phyloP scores from a whole-genome alignment of 1,284 basidiomycete genomes.

The Ustilago vetiveriae region DNA sequence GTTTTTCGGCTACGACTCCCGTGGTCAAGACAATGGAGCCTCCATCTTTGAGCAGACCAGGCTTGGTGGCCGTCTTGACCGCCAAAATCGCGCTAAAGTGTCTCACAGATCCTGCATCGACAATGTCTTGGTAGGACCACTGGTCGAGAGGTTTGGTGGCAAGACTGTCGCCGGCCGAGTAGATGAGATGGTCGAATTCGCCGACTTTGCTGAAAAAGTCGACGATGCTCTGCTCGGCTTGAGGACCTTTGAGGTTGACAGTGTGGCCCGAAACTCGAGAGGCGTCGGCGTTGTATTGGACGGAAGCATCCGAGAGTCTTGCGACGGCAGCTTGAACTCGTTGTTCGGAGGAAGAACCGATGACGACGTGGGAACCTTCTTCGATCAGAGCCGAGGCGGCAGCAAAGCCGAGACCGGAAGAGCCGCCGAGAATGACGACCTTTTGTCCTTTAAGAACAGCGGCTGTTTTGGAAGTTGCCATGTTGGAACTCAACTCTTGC shows the following conservation, averaged over 20 bases:
- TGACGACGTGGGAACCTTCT: slow-evolving; percentile 41
- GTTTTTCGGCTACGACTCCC: slow-evolving; percentile 29
- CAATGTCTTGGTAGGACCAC: slow-evolving; percentile 22
- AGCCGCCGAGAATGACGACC: slow-evolving; percentile 46
- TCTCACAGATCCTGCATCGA: slow-evolving; percentile 20
- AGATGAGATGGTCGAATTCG: slow-evolving; percentile 40
- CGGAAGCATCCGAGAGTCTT: slow-evolving; percentile 21
- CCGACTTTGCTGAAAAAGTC: slow-evolving; percentile 37
- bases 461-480: slow-evolving; percentile 20
- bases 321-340: slow-evolving; percentile 25
- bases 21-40: slow-evolving; percentile 37
- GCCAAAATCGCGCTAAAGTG: slow-evolving; percentile 33
- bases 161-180: slow-evolving; percentile 40
- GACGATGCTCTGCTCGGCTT: slow-evolving; percentile 12
- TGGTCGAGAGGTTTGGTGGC: slow-evolving; percentile 15
- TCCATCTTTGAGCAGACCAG: slow-evolving; percentile 4
- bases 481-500: not conserved
- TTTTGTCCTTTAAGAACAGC: slow-evolving; percentile 14
- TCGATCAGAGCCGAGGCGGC: slow-evolving; percentile 45
- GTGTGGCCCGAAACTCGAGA: slow-evolving; percentile 25
- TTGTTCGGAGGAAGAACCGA: slow-evolving; percentile 20
- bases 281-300: slow-evolving; percentile 45
- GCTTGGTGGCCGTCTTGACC: slow-evolving; percentile 22
- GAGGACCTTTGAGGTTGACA: slow-evolving; percentile 31
- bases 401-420: slow-evolving; percentile 45